A percentile compares a stretch with the other conserved stretches of the same genome.
Conservation (phyloP, 768 basidiomycete genomes). For the Leccinum ochraceum region DNA sequence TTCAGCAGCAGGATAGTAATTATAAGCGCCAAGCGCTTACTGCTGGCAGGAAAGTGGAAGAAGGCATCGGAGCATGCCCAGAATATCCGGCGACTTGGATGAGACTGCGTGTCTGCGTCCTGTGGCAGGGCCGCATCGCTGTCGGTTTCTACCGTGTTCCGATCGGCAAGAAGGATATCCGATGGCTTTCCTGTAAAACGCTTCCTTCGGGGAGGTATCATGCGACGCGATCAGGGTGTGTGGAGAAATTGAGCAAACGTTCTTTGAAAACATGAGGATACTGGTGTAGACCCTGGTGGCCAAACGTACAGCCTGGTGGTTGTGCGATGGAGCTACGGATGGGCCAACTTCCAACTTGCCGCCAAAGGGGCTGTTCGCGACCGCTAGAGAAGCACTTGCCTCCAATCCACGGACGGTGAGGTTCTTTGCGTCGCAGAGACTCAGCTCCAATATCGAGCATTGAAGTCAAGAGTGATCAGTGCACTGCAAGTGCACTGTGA, state of each 20-base stretch:
- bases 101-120: too few species aligned
- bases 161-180: constrained; percentile 73
- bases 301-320: constrained; percentile 37
- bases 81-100: constrained; percentile 66
- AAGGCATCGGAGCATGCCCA: constrained; percentile 52
- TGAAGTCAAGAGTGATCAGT: too few species aligned
- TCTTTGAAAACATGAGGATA: constrained; percentile 92
- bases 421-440: too few species aligned
- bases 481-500: too few species aligned
- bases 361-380: too few species aligned
- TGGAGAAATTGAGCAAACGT: constrained; percentile 61
- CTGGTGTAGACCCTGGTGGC: constrained; percentile 70
- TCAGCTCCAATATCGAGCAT: too few species aligned
- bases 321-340: too few species aligned
- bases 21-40: not conserved
- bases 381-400: too few species aligned
- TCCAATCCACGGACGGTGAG: too few species aligned
- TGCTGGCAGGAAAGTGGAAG: not conserved
- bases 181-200: constrained; percentile 82
- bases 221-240: constrained; percentile 1
- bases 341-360: too few species aligned
- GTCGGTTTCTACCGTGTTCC: constrained; percentile 85
- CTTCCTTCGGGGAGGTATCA: constrained; percentile 58
- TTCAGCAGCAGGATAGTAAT: too few species aligned
- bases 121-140: constrained; percentile 72